Evolutionary conservation across 345 rosid species (phyloP), one percentile per base, ranked within the genome.

Genomic region (Alliaria petiolata): DNA sequence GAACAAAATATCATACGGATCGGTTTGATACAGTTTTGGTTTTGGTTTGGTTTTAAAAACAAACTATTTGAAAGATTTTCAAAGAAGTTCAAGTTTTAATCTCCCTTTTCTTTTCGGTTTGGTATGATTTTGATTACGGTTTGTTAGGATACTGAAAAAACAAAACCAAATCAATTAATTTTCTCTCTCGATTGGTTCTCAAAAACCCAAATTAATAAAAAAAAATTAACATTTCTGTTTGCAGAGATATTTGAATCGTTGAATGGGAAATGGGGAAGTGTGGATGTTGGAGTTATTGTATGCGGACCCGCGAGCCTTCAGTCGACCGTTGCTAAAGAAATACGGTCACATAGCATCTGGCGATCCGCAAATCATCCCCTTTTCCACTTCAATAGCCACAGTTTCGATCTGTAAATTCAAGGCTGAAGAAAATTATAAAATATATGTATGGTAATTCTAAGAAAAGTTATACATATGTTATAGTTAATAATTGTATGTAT

Each of bases 241-340:
- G 82, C 85, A 90, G 97, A 89, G 49, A 85, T 90, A 39, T 81
- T 90, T 65, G 85, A 74, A 66, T 67, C 79, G 2, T 36, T 74
- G 45, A 69, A 83, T 40, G 84, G 78, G 64, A 78, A 76, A 6
- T 86, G 89, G 93, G 97, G 91, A 6, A 43, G 76, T 62, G 95
- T 84, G 8, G 92, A 93, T 49, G 82, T 86, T 16, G 96, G 98
- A 8, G 97, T 89, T 1, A 81, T 90, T 2, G 87, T 90, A 8
- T 93, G 97, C 19, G 98, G 98, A 51, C 98, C 96, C 8, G 76
- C 87, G 34, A 70, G 81, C 64, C 96, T 93, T 22, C 88, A 86
- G 76, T 11, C 87, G 5, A 85, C 85, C 61, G 92, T 93, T 49
- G 98, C 97, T 25, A 78, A 76, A 80, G 93, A 87, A 70, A 87